Percentiles rank a stretch among this genome's conserved stretches.
phyloP scores from a whole-genome alignment of 164 flowering plant genomes.

The Taxillus chinensis region DNA sequence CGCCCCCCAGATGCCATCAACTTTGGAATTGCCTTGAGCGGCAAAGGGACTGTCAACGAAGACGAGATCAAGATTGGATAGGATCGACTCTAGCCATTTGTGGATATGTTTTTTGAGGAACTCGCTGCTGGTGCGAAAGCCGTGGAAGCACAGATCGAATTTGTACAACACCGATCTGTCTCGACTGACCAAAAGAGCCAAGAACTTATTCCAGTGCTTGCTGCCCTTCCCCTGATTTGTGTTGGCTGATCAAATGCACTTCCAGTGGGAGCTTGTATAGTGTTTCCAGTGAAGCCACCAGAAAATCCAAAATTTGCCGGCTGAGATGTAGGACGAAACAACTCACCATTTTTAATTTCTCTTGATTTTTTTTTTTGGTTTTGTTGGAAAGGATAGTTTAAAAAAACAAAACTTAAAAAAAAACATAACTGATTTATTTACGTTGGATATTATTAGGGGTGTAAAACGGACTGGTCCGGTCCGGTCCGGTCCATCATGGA shows the following conservation, averaged over 20 bases:
- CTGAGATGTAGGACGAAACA: too few relatives aligned
- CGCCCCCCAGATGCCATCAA: slow-evolving; percentile 70
- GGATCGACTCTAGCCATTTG: slow-evolving; percentile 59
- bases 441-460: too few relatives aligned
- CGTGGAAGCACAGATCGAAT: slow-evolving; percentile 80
- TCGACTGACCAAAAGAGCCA: slow-evolving; percentile 90
- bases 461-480: too few relatives aligned
- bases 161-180: slow-evolving; percentile 78
- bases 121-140: slow-evolving; percentile 64
- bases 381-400: too few relatives aligned
- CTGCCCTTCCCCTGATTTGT: slow-evolving; percentile 59
- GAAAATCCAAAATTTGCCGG: slow-evolving; percentile 25
- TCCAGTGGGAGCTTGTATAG: slow-evolving; percentile 28
- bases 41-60: slow-evolving; percentile 65
- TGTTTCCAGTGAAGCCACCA: slow-evolving; percentile 34
- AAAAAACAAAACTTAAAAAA: too few relatives aligned
- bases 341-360: too few relatives aligned
- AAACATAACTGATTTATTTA: too few relatives aligned
- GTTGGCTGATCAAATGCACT: slow-evolving; percentile 81
- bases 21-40: slow-evolving; percentile 56
- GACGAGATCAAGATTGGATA: slow-evolving; percentile 48
- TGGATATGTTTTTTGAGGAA: slow-evolving; percentile 44
- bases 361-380: too few relatives aligned
- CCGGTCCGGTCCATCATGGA: too few relatives aligned
- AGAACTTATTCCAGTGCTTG: slow-evolving; percentile 83